A percentile compares a stretch with the other conserved stretches of the same genome.
phyloP scores from a whole-genome alignment of 2,329 filamentous ascomycete species.

The Penicillium sp. region DNA sequence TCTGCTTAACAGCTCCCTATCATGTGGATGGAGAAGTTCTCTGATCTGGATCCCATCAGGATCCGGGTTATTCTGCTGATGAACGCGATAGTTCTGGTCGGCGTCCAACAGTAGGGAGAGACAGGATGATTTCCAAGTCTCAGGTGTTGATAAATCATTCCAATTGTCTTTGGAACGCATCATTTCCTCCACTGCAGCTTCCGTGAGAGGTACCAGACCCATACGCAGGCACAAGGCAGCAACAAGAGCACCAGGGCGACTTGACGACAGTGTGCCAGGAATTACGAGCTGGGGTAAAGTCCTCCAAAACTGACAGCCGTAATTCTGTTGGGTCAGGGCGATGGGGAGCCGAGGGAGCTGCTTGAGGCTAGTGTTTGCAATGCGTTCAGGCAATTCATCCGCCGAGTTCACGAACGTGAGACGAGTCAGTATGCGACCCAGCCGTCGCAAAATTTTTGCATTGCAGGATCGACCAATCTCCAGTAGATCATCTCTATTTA shows the following conservation, averaged over 20 bases:
- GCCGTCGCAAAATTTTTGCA: constrained; percentile 49
- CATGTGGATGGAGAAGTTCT: neutral
- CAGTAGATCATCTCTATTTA: constrained; percentile 52
- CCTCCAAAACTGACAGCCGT: neutral
- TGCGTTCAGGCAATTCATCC: constrained; percentile 49
- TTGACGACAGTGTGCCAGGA: neutral
- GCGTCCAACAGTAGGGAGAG: constrained; percentile 5
- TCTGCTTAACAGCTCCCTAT: neutral
- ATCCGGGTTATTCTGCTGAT: neutral
- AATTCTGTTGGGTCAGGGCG: neutral
- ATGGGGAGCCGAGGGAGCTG: neutral
- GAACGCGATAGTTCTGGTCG: neutral
- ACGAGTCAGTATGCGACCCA: constrained; percentile 52
- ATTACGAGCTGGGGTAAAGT: neutral
- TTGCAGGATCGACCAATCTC: constrained; percentile 58
- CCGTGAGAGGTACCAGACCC: constrained; percentile 47
- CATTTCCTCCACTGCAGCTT: constrained; percentile 48
- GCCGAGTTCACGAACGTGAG: constrained; percentile 48
- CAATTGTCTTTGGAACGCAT: constrained; percentile 47
- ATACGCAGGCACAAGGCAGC: constrained; percentile 48
- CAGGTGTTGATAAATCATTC: constrained; percentile 52
- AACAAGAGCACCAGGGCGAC: neutral
- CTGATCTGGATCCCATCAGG: neutral
- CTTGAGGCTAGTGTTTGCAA: constrained; percentile 44
- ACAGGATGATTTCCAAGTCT: constrained; percentile 46